phyloP scores from a whole-genome alignment of 2,329 filamentous ascomycete species.

The Phyllosticta citrichinensis region DNA sequence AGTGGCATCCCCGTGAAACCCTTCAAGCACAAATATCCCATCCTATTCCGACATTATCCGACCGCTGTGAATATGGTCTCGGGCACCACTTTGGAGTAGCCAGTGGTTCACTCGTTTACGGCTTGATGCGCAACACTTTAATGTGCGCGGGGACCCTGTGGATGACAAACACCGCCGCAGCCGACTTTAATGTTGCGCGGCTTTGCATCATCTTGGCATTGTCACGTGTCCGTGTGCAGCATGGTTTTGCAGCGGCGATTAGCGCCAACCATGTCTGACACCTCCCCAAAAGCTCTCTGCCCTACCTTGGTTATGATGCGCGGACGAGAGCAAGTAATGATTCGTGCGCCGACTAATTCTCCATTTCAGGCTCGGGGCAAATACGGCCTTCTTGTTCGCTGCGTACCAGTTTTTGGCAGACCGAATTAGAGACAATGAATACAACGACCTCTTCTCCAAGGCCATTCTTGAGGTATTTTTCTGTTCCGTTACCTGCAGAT shows the following conservation, averaged over 20 bases:
- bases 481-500: conserved; percentile 21
- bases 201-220: not conserved
- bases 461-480: conserved; percentile 30
- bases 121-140: not conserved
- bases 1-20: conserved; percentile 16
- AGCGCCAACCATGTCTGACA: not conserved
- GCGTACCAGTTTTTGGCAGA: conserved; percentile 42
- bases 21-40: not conserved
- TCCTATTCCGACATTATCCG: not conserved
- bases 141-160: not conserved
- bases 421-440: conserved; percentile 35
- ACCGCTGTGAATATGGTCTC: not conserved
- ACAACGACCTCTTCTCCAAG: conserved; percentile 31
- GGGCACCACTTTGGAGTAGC: not conserved
- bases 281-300: not conserved
- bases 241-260: not conserved
- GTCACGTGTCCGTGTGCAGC: not conserved
- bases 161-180: not conserved
- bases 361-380: conserved; percentile 19
- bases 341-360: conserved; percentile 1
- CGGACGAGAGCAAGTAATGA: not conserved
- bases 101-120: not conserved
- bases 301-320: not conserved
- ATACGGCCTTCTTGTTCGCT: conserved; percentile 33
- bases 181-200: not conserved